Conservation (phyloP, 768 basidiomycete species). For the Xerocomellus chrysenteron region DNA sequence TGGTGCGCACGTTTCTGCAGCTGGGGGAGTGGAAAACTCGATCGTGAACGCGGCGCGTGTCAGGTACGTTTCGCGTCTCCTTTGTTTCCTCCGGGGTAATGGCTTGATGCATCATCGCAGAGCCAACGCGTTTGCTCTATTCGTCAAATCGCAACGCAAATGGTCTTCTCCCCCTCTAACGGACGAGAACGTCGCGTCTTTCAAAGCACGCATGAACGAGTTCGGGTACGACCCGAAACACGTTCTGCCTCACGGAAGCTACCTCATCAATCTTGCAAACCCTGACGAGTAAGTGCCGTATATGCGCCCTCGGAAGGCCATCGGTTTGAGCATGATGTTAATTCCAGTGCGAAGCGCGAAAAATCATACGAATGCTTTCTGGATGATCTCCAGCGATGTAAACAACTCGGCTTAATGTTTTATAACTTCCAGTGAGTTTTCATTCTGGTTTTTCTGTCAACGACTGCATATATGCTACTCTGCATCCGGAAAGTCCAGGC, state of each 20-base stretch:
- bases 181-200: constrained; percentile 49
- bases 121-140: constrained; percentile 82
- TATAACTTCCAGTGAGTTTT: constrained; percentile 86
- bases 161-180: constrained; percentile 69
- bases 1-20: constrained; percentile 82
- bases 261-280: constrained; percentile 83
- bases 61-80: constrained; percentile 44
- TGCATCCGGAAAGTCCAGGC: constrained; percentile 56
- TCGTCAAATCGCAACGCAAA: constrained; percentile 81
- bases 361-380: constrained; percentile 79
- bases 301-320: neutral
- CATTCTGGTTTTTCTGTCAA: neutral
- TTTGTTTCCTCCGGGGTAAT: neutral
- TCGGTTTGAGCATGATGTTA: neutral
- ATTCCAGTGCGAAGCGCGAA: constrained; percentile 55
- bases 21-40: constrained; percentile 77
- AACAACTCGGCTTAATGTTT: constrained; percentile 65
- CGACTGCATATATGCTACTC: neutral
- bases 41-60: constrained; percentile 68
- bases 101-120: constrained; percentile 34
- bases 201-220: constrained; percentile 59
- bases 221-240: constrained; percentile 61
- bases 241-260: constrained; percentile 82
- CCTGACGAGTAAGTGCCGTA: constrained; percentile 58
- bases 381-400: constrained; percentile 79